Base-by-base conservation (phyloP, 768 basidiomycete species). In the Leucocoprinus birnbaumii region DNA sequence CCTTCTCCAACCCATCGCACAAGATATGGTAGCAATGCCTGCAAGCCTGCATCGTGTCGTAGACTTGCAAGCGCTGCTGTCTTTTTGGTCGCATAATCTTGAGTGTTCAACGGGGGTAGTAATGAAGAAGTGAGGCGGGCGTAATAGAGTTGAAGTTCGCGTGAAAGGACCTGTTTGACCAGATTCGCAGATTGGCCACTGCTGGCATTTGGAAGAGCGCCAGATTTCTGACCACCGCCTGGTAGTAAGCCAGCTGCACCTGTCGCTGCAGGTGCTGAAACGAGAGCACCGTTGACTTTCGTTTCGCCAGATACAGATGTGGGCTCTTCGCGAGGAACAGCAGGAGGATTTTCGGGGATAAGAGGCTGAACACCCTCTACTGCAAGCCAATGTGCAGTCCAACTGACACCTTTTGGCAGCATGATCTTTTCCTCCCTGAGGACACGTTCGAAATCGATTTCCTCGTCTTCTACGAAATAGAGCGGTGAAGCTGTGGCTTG, bases 301-400 rank as follows among this genome's bases (percentile, higher is more conserved):
- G 40, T 49, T 49, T 49, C 54, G 14, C 47, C 47, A 7, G 47
- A 2, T n/a, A 48, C 40, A 6, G 38, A 22, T 5, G 51, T 73
- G 22, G 68, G 62, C 53, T 86, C 84, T 60, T 61, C 60, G 22
- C 80, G 75, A 0, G 87, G 85, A 42, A 89, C 75, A 1, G 87
- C 85, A n/a, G 91, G 88, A 0, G 94, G 94, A 67, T 98, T 98
- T 66, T 97, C 93, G 11, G 92, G 91, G 48, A 96, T 90, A n/a
- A 93, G 80, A 0, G 96, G 95, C 64, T 98, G 97, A 11, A 99
- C 90, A 22, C 97, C 97, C 63, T 99, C 97, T 37, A 99, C 94
- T 0, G 95, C 95, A 27, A 99, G 79, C 97, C 97, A 99, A 66
- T 99, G 97, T 2, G 97, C 95, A 0, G 86, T 89, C 87, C 91